phyloP scores from a whole-genome alignment of 305 asterid species.

The Galium porrigens region DNA sequence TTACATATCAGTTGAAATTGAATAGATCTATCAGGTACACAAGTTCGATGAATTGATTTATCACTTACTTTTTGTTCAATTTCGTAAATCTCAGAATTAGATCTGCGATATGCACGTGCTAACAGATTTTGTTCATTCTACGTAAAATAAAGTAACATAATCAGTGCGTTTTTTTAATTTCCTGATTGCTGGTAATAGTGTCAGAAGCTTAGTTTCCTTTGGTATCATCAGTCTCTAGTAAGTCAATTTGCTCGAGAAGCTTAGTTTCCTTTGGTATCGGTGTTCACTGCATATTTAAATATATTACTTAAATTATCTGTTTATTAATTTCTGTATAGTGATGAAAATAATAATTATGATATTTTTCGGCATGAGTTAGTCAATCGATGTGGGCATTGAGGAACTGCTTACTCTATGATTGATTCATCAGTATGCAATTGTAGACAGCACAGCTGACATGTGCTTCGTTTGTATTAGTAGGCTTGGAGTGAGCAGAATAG shows the following conservation, averaged over 20 bases:
- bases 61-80: not conserved
- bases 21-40: not conserved
- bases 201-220: not conserved
- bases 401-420: not conserved
- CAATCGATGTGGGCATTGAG: not conserved
- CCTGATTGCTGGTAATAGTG: not conserved
- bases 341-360: not conserved
- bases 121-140: not conserved
- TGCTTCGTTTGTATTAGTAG: constrained; percentile 26
- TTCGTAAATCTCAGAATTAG: not conserved
- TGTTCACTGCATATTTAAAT: not conserved
- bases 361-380: not conserved
- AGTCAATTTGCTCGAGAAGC: not conserved
- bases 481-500: constrained; percentile 79
- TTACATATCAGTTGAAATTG: not conserved
- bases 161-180: not conserved
- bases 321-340: not conserved
- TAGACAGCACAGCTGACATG: constrained; percentile 2
- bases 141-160: too few species aligned
- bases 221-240: not conserved
- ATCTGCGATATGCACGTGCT: not conserved
- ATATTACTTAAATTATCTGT: not conserved
- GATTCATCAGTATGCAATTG: constrained; percentile 2
- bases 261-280: not conserved
- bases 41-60: not conserved